Base-by-base conservation (phyloP, 106 monocot genomes). In the Acorus calamus region DNA sequence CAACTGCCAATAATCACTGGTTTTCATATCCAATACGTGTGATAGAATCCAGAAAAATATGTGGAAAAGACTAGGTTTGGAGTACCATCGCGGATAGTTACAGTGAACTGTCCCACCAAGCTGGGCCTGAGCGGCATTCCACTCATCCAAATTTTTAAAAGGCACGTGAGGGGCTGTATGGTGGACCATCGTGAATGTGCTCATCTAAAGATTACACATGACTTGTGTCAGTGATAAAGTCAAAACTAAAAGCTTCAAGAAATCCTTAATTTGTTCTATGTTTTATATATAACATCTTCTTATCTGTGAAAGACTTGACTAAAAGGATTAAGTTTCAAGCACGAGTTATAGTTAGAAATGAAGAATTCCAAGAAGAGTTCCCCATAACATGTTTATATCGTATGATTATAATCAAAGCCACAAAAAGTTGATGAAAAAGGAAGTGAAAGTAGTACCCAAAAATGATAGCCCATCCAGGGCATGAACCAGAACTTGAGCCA, bases 401-500 rank as follows among this genome's bases (percentile, higher is more conserved):
- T 28, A 28, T 28, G 28, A 50, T 44, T 44, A 50, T 6, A 60
- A 60, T 44, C 2, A 6, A 53, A 53, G 11, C 53, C 13, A 11
- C 7, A 54, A 59, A 52, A 2, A 72, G 68, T 46, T 14, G 45
- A 52, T 8, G 44, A 52, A 68, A 65, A 8, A 60, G 10, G 47
- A 5, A 48, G 0, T 4, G 54, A 58, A 66, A 60, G 8, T 44
- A 48, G n/a, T 94, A 94, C 94, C 94, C 87, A 94, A 65, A 94
- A 94, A 60, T 94, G 94, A 76, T 90, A 90, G 4, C 57, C 87
- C 55, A 94, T 59, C 84, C 86, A 94, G 52, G 94, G 94, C 81
- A 94, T 80, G 49, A 94, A 80, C 94, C 94, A 94, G 58, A 86
- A 90, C 67, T 94, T 94, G 75, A 94, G 66, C 90, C 94, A 94